Evolutionary conservation across 495 filamentous ascomycete species (phyloP), one percentile per base, ranked within the genome.

Genomic region (Lasiosphaeria hispida): DNA sequence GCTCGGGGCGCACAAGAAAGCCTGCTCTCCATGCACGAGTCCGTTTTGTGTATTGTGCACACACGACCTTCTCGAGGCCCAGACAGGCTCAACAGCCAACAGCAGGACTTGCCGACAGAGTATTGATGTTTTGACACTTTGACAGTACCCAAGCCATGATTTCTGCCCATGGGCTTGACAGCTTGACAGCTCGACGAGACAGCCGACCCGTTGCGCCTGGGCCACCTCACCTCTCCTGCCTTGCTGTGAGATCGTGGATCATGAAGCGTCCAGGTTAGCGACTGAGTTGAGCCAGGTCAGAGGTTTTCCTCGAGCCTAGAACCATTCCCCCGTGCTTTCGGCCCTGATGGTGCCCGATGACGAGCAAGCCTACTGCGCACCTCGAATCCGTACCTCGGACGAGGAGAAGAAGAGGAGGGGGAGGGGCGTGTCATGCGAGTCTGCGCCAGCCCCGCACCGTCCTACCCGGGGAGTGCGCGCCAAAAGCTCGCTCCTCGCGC

Each of bases 11-110:
- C 43, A 10, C 43, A 39, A 18, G 38, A 43, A 43, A 7, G 9
- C 34, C n/a, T 55, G 39, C 23, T 55, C 14, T 19, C 10, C 23
- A 55, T 44, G 52, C 52, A 34, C 34, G 49, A 53, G 7, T 44
- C 52, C 52, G 52, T 30, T 55, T 54, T 43, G 51, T 42, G 37
- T 38, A 54, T 44, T 47, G 43, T 47, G 43, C 13, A n/a, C 43
- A 47, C 4, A 10, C 18, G 43, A 10, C 43, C 41, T 10, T 11
- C 38, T 41, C 38, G 10, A 15, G 13, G 13, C 43, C 11, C 43
- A 15, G 9, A 10, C 43, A 47, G 17, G 4, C 18, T 47, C 13
- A 13, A 17, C n/a, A 10, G 43, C n/a, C 43, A 19, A 10, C 9
- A 17, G 13, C 43, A 10, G 17, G 43, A 17, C 18, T 5, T 30